Base-by-base conservation (phyloP, 2,329 filamentous ascomycete species). In the Reticulascus tulasneorum region DNA sequence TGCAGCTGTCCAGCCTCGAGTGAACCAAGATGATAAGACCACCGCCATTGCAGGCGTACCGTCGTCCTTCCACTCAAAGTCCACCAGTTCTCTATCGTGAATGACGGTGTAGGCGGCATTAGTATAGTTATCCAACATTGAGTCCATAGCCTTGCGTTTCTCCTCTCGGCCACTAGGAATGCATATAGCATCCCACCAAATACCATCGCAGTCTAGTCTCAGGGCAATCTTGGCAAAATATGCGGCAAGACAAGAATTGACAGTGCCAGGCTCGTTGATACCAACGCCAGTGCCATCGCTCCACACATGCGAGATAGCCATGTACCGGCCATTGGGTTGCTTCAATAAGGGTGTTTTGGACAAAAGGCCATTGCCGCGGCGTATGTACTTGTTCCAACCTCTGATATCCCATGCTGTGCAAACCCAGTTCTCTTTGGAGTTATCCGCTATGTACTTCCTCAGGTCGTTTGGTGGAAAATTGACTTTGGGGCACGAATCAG, bases 221-320 rank as follows among this genome's bases (percentile, higher is more conserved):
- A 29, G 29, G 9, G 48, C 52, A 24, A 56, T 46, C 2, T 26
- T 18, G 2, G 26, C 30, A 22, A 57, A 57, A 35, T 47, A 51
- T 3, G 40, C 11, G 19, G 47, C 50, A 5, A 58, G 38, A 24
- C 53, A 58, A 6, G 29, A 18, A 21, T 58, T 57, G 9, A 56
- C 49, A 15, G 41, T 21, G 9, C 50, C 51, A 6, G 29, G 13
- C 9, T 35, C 18, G 26, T 40, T 42, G 9, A 35, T 20, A 6
- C 54, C 54, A 2, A 42, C 32, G 4, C 54, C 54, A 1, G 51
- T 57, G 7, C 52, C 52, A 32, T 57, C 54, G 3, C 46, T 37
- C 53, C 52, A 57, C 27, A 57, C 49, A 30, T 55, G 53, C 7
- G 53, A 56, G n/a, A 56, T 52, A 13, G 53, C 54, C 40, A 57